Conservation (phyloP, 768 basidiomycete species). For the Mycena latifolia region DNA sequence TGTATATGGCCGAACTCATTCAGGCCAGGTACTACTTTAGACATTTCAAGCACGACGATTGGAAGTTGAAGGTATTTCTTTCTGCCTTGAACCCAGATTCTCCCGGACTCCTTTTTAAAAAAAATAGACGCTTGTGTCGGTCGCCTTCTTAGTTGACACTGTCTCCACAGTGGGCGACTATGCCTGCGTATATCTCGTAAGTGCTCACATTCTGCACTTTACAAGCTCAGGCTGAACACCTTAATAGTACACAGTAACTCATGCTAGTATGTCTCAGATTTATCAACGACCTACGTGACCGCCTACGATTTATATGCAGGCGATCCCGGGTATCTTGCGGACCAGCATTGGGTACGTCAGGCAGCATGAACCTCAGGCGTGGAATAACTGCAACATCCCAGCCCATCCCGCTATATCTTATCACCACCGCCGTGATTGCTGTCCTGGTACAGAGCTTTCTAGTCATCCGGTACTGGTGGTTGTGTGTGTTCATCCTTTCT, state of each 20-base stretch:
- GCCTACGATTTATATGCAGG: conserved; percentile 13
- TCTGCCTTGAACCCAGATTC: conserved; percentile 8
- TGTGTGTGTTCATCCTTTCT: conserved; percentile 14
- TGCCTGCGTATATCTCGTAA: conserved; percentile 26
- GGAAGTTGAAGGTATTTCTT: conserved; percentile 23
- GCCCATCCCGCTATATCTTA: conserved; percentile 16
- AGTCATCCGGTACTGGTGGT: conserved; percentile 23
- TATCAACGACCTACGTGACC: conserved; percentile 15
- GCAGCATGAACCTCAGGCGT: conserved; percentile 5
- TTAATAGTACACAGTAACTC: conserved; percentile 22
- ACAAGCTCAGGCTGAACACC: conserved; percentile 10
- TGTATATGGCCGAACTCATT: conserved; percentile 21
- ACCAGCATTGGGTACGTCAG: conserved; percentile 23
- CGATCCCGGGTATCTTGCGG: conserved; percentile 9
- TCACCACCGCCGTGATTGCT: conserved; percentile 24
- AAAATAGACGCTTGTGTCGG: conserved; percentile 18
- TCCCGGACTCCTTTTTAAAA: background rate
- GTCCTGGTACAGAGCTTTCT: conserved; percentile 25
- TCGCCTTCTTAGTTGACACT: conserved; percentile 16
- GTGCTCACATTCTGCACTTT: conserved; percentile 20
- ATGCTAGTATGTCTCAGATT: conserved; percentile 18
- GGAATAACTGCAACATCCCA: conserved; percentile 19
- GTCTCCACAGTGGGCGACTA: conserved; percentile 21
- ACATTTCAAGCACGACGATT: conserved; percentile 24
- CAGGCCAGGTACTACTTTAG: conserved; percentile 22